Evolutionary conservation across 768 basidiomycete genomes (phyloP).

Genomic region (Lactarius tabidus): DNA sequence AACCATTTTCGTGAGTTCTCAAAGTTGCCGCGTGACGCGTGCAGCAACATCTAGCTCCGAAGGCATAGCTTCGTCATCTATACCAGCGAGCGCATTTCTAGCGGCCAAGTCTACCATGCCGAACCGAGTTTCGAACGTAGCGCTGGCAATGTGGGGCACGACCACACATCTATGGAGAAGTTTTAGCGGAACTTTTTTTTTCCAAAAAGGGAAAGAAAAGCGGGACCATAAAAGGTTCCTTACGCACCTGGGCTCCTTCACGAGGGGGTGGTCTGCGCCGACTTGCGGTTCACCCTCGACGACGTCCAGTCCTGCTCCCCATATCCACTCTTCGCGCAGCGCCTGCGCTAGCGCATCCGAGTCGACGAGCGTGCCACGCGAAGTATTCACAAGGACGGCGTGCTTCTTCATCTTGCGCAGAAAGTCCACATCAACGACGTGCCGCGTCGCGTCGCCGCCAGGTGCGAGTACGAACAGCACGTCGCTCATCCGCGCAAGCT

Average conservation of each 20-base stretch:
- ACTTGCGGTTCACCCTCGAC: constrained; percentile 89
- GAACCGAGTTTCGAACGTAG: constrained; percentile 76
- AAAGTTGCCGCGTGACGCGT: constrained; percentile 1
- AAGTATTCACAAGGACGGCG: constrained; percentile 79
- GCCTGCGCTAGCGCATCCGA: constrained; percentile 84
- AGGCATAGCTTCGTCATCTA: constrained; percentile 52
- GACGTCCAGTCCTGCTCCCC: constrained; percentile 91
- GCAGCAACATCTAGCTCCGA: constrained; percentile 39
- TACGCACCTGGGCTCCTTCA: constrained; percentile 67
- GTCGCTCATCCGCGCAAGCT: constrained; percentile 76
- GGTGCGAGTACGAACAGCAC: constrained; percentile 82
- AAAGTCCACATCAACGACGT: constrained; percentile 69
- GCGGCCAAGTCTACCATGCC: constrained; percentile 79
- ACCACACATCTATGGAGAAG: constrained; percentile 61
- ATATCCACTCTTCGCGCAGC: constrained; percentile 72
- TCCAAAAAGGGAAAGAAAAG: not conserved
- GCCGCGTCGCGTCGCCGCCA: constrained; percentile 63
- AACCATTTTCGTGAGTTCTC: not conserved
- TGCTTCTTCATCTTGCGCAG: constrained; percentile 81
- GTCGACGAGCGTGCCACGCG: constrained; percentile 85
- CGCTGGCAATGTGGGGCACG: constrained; percentile 89
- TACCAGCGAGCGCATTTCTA: constrained; percentile 59
- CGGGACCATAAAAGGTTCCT: not conserved
- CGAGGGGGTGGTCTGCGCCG: constrained; percentile 66
- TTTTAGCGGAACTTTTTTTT: constrained; percentile 1